phyloP scores from a whole-genome alignment of 192 early-diverging fungal species.

The Martensiomyces pterosporus region DNA sequence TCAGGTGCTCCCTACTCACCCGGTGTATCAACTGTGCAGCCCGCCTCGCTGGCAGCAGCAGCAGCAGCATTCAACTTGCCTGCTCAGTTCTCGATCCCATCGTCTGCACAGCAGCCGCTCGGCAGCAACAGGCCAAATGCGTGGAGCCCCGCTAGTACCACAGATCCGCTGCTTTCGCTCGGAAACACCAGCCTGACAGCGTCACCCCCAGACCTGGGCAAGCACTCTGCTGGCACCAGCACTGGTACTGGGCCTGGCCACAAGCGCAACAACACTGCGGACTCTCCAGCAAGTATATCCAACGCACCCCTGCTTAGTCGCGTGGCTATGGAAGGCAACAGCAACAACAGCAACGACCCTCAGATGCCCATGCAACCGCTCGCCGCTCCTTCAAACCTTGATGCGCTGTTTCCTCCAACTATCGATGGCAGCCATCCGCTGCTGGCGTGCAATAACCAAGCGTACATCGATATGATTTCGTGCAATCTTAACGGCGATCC shows the following conservation, averaged over 20 bases:
- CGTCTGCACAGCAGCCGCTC: no score
- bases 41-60: background rate
- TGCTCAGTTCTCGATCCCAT: background rate
- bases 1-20: no score
- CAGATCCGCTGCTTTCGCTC: no score
- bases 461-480: constrained; percentile 7
- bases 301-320: constrained; percentile 34
- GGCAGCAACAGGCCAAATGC: no score
- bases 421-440: background rate
- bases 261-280: constrained; percentile 9
- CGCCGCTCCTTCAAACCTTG: no score
- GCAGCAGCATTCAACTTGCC: background rate
- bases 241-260: constrained; percentile 1
- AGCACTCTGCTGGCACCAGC: background rate
- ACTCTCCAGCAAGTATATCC: constrained; percentile 24
- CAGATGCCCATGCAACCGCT: background rate
- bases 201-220: no score
- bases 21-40: no score
- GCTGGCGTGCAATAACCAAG: constrained; percentile 5
- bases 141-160: no score
- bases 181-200: no score
- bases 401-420: background rate
- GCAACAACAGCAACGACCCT: background rate
- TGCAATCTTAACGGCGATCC: no score
- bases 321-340: constrained; percentile 2